A percentile compares a stretch with the other conserved stretches of the same genome.
These are phyloP conservation scores for Pichia occidentalis DNA, from an alignment of 805 yeast species.

Conservation along the genomic window DNA sequence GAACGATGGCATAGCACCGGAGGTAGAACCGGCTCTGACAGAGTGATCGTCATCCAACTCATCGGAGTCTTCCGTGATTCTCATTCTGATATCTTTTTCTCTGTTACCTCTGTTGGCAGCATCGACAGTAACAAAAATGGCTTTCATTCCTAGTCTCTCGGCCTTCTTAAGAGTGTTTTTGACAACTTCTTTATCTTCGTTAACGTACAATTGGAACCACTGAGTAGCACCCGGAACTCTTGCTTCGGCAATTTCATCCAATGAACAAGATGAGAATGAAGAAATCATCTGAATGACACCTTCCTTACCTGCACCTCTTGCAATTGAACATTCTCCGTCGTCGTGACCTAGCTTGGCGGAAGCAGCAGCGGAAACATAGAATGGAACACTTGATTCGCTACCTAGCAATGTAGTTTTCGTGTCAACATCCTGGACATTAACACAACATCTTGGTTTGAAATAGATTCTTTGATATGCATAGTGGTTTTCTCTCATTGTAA, in stretches of 20 bases:
- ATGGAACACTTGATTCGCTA: slow-evolving; percentile 61
- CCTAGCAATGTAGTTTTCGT: slow-evolving; percentile 70
- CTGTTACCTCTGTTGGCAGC: slow-evolving; percentile 89
- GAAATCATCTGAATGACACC: slow-evolving; percentile 84
- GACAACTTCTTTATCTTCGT: slow-evolving; percentile 42
- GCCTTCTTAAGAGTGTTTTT: slow-evolving; percentile 24
- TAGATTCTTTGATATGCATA: slow-evolving; percentile 80
- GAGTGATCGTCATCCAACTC: slow-evolving; percentile 37
- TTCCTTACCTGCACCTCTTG: slow-evolving; percentile 72
- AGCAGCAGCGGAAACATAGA: slow-evolving; percentile 88
- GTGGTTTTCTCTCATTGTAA: slow-evolving; percentile 84
- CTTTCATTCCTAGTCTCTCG: slow-evolving; percentile 44
- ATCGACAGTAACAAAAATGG: slow-evolving; percentile 83
- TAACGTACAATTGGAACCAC: slow-evolving; percentile 87
- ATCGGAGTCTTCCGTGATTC: slow-evolving; percentile 38
- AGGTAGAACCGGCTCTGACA: slow-evolving; percentile 73
- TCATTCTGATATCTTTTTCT: slow-evolving; percentile 49
- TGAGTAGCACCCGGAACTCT: slow-evolving; percentile 61
- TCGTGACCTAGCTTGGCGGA: slow-evolving; percentile 87
- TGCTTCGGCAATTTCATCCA: slow-evolving; percentile 76
- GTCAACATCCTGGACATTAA: slow-evolving; percentile 71
- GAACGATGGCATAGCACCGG: slow-evolving; percentile 75
- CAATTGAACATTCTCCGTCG: slow-evolving; percentile 83
- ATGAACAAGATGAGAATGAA: slow-evolving; percentile 80
- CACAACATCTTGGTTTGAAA: slow-evolving; percentile 77